phyloP scores from a whole-genome alignment of 1,139 yeast species.

The Wickerhamomyces sp. region DNA sequence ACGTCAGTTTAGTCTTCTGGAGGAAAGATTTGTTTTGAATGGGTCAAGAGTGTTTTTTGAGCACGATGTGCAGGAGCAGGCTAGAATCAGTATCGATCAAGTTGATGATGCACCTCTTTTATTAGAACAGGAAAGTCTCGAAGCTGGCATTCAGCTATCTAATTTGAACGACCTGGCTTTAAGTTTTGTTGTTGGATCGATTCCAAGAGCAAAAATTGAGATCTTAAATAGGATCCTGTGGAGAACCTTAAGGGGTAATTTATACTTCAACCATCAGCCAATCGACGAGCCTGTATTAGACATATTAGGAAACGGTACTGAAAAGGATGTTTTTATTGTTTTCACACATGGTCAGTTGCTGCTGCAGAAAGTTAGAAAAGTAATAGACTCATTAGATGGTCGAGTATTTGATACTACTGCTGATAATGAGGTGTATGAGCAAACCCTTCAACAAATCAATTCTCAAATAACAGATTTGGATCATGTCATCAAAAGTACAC shows the following conservation, averaged over 20 bases:
- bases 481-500: slow-evolving; percentile 51
- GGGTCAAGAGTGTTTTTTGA: slow-evolving; percentile 38
- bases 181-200: slow-evolving; percentile 59
- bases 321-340: slow-evolving; percentile 59
- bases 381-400: slow-evolving; percentile 67
- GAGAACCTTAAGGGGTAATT: slow-evolving; percentile 71
- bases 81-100: slow-evolving; percentile 34
- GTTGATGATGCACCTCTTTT: slow-evolving; percentile 36
- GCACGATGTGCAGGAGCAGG: slow-evolving; percentile 16
- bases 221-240: slow-evolving; percentile 64
- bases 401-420: slow-evolving; percentile 33
- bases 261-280: slow-evolving; percentile 61
- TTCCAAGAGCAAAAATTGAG: slow-evolving; percentile 54
- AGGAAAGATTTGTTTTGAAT: slow-evolving; percentile 46
- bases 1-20: slow-evolving; percentile 35
- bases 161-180: slow-evolving; percentile 30
- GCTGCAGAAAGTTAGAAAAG: slow-evolving; percentile 50
- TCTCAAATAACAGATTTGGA: slow-evolving; percentile 52
- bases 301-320: slow-evolving; percentile 34
- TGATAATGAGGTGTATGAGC: slow-evolving; percentile 20
- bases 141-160: slow-evolving; percentile 24
- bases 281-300: slow-evolving; percentile 42
- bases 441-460: slow-evolving; percentile 39
- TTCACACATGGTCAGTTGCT: slow-evolving; percentile 69
- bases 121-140: slow-evolving; percentile 25